These are phyloP conservation scores for Erythrophleum fordii DNA, from an alignment of 306 rosid species.

Conservation along the genomic window DNA sequence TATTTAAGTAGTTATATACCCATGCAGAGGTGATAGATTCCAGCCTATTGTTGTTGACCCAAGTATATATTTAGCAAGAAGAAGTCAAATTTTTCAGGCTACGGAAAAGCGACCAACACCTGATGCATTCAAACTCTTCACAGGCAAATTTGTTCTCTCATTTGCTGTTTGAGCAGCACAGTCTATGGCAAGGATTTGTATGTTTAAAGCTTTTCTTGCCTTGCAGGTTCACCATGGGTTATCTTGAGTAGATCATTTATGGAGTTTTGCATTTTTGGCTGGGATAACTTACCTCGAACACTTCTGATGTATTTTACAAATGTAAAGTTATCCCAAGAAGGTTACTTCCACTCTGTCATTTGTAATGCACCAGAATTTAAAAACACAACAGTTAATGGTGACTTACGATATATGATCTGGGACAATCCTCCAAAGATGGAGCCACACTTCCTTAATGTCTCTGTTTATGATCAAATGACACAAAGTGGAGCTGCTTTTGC, in stretches of 20 bases:
- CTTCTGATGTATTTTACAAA: conserved; percentile 91
- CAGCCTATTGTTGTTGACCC: conserved; percentile 92
- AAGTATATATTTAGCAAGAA: conserved; percentile 76
- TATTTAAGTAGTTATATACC: conserved; percentile 30
- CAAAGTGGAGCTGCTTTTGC: conserved; percentile 92
- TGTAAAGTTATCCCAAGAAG: conserved; percentile 83
- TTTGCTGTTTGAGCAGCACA: conserved; percentile 30
- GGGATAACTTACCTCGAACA: conserved; percentile 94
- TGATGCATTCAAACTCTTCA: conserved; percentile 83
- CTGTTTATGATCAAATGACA: conserved; percentile 69
- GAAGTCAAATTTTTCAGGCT: conserved; percentile 94
- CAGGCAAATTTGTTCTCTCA: conserved; percentile 62
- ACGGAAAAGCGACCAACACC: conserved; percentile 84
- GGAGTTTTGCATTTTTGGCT: conserved; percentile 86
- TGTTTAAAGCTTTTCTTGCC: conserved; percentile 41
- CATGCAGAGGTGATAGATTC: conserved; percentile 71
- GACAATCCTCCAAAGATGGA: conserved; percentile 90
- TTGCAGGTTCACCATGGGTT: conserved; percentile 97
- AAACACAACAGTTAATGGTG: conserved; percentile 85
- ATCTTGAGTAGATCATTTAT: conserved; percentile 78
- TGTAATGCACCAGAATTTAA: conserved; percentile 86
- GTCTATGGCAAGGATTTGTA: conserved; percentile 11
- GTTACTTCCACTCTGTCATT: conserved; percentile 87
- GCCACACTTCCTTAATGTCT: conserved; percentile 76
- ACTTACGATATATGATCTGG: conserved; percentile 88